Conservation (phyloP, 768 basidiomycete genomes). For the Boletales sp. region DNA sequence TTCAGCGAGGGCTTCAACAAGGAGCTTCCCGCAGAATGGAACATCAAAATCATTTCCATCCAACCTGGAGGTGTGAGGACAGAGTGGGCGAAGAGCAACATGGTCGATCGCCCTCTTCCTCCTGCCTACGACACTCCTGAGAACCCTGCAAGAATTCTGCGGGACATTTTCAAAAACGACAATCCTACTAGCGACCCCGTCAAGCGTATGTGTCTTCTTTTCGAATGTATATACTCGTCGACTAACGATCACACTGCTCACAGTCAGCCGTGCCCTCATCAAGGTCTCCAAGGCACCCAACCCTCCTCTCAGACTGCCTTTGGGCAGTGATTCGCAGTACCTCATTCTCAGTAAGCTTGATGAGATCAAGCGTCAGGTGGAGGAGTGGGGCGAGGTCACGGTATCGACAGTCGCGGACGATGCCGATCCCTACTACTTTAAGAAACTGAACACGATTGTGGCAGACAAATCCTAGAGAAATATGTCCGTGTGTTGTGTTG, state of each 20-base stretch:
- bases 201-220: slow-evolving; percentile 8
- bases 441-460: background rate
- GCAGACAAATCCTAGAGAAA: background rate
- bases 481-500: background rate
- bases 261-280: slow-evolving; percentile 16
- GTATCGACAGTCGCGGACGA: slow-evolving; percentile 20
- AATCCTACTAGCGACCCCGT: background rate
- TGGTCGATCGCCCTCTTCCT: slow-evolving; percentile 14
- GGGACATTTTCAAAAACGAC: slow-evolving; percentile 1
- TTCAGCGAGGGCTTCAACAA: slow-evolving; percentile 22
- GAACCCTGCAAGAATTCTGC: slow-evolving; percentile 14
- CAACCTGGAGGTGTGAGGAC: slow-evolving; percentile 21
- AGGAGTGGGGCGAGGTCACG: slow-evolving; percentile 12
- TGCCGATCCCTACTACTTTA: slow-evolving; percentile 12
- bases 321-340: slow-evolving; percentile 19
- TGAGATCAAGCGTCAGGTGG: slow-evolving; percentile 14
- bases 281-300: slow-evolving; percentile 15
- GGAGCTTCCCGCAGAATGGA: slow-evolving; percentile 24
- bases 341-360: slow-evolving; percentile 12
- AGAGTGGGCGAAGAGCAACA: slow-evolving; percentile 17
- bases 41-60: slow-evolving; percentile 22
- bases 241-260: background rate
- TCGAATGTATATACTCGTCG: background rate
- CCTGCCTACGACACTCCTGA: slow-evolving; percentile 14
- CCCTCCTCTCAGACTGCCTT: slow-evolving; percentile 19